Percentiles rank a stretch among this genome's conserved stretches.
Conservation (phyloP, 23 red algal genomes). For the Chondrus crispus region DNA sequence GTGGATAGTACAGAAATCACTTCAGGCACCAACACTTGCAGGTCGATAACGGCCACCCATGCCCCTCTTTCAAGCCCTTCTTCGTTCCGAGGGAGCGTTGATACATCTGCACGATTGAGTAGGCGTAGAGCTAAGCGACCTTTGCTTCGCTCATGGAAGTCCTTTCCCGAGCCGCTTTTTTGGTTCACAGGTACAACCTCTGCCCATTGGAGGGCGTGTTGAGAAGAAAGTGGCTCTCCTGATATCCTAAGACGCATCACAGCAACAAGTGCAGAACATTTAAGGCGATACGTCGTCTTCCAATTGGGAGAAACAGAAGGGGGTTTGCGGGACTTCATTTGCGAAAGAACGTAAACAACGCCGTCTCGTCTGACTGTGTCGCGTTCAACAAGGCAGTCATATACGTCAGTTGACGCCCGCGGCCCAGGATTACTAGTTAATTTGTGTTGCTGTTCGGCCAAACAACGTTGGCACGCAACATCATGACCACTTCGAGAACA, state of each 20-base stretch:
- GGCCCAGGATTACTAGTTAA: slow-evolving; percentile 22
- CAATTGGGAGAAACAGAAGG: slow-evolving; percentile 36
- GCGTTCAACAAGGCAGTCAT: slow-evolving; percentile 46
- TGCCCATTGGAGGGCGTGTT: slow-evolving; percentile 25
- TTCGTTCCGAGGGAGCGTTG: not conserved
- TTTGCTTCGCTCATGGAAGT: slow-evolving; percentile 12
- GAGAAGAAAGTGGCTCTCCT: not conserved
- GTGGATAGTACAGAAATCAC: slow-evolving; percentile 40
- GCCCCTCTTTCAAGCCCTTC: slow-evolving; percentile 2
- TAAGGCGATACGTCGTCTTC: slow-evolving; percentile 48
- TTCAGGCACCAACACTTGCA: slow-evolving; percentile 52
- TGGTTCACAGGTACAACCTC: slow-evolving; percentile 34
- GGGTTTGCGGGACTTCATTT: slow-evolving; percentile 36
- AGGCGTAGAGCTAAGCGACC: slow-evolving; percentile 38
- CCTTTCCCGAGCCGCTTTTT: not conserved
- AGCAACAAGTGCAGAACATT: slow-evolving; percentile 42
- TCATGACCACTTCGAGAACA: slow-evolving; percentile 33
- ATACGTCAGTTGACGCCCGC: slow-evolving; percentile 44
- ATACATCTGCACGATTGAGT: slow-evolving; percentile 26
- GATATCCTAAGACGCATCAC: slow-evolving; percentile 26
- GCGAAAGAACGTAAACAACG: slow-evolving; percentile 24
- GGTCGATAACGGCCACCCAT: slow-evolving; percentile 39
- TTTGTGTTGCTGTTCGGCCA: not conserved
- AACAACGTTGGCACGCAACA: slow-evolving; percentile 1
- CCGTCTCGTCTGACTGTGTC: slow-evolving; percentile 26